Evolutionary conservation across 2,329 filamentous ascomycete species (phyloP).

Genomic region (Apiospora saccharicola): DNA sequence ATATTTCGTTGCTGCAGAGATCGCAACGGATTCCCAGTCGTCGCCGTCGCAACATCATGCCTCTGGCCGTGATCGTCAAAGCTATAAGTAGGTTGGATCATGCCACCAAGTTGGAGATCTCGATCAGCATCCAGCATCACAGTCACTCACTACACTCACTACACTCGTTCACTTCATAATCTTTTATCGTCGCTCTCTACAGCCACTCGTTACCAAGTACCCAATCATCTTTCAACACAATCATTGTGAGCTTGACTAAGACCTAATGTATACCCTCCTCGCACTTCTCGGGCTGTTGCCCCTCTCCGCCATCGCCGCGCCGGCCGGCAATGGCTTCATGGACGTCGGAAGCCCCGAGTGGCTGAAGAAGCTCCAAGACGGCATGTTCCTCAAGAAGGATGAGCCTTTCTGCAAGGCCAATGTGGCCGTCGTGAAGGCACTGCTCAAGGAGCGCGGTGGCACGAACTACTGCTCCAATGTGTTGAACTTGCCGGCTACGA

Average conservation of each 20-base stretch:
- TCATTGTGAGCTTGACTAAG: background rate
- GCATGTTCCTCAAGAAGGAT: conserved; percentile 12
- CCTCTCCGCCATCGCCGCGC: background rate
- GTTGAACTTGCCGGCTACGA: background rate
- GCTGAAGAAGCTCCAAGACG: background rate
- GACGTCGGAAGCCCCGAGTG: conserved; percentile 10
- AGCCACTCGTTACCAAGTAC: background rate
- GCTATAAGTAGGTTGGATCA: background rate
- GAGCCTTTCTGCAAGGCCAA: conserved; percentile 29
- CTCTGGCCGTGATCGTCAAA: background rate
- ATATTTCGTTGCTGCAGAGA: background rate
- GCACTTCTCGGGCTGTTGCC: background rate
- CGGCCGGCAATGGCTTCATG: background rate
- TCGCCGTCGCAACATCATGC: background rate
- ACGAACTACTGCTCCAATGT: conserved; percentile 28
- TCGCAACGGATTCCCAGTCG: background rate
- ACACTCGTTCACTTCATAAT: background rate
- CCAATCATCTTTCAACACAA: background rate
- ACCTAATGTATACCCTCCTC: background rate
- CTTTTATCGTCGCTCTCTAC: background rate
- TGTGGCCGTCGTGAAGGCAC: conserved; percentile 24
- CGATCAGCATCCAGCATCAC: background rate
- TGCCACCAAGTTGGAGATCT: background rate
- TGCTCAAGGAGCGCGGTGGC: conserved; percentile 25
- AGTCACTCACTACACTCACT: background rate